Evolutionary conservation across 1,284 basidiomycete genomes (phyloP).

Genomic region (Melanopsichium pennsylvanicum): DNA sequence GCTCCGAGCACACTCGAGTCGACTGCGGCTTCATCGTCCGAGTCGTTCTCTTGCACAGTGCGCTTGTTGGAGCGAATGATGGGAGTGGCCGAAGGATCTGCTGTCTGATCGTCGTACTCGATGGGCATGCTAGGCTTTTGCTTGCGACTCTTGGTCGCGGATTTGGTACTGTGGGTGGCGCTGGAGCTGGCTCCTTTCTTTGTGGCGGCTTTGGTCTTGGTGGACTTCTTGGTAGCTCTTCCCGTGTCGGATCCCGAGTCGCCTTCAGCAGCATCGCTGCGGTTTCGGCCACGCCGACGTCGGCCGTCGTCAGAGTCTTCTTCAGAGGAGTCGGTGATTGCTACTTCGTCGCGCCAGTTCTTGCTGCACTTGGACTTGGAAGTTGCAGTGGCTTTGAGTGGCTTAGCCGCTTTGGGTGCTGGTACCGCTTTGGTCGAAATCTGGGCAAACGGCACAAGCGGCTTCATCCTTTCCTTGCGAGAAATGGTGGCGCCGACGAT

Average conservation of each 20-base stretch:
- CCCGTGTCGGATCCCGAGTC: conserved; percentile 15
- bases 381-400: not conserved
- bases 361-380: conserved; percentile 16
- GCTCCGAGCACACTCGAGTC: conserved; percentile 24
- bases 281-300: not conserved
- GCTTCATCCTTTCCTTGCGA: conserved; percentile 19
- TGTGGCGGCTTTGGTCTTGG: conserved; percentile 5
- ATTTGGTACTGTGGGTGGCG: not conserved
- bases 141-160: conserved; percentile 5
- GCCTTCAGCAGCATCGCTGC: conserved; percentile 1
- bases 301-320: conserved; percentile 15
- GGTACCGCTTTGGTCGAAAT: conserved; percentile 11
- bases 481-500: not conserved
- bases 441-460: conserved; percentile 36
- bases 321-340: conserved; percentile 40
- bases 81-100: conserved; percentile 41
- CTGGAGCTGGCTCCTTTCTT: not conserved
- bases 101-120: conserved; percentile 39
- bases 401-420: conserved; percentile 14
- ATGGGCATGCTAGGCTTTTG: conserved; percentile 14
- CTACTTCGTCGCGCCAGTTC: conserved; percentile 39
- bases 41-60: not conserved
- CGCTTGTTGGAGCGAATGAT: conserved; percentile 36
- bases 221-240: conserved; percentile 6
- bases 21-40: conserved; percentile 10